These are phyloP conservation scores for Neopestalotiopsis sp. DNA, from an alignment of 2,329 filamentous ascomycete genomes.

Conservation along the genomic window DNA sequence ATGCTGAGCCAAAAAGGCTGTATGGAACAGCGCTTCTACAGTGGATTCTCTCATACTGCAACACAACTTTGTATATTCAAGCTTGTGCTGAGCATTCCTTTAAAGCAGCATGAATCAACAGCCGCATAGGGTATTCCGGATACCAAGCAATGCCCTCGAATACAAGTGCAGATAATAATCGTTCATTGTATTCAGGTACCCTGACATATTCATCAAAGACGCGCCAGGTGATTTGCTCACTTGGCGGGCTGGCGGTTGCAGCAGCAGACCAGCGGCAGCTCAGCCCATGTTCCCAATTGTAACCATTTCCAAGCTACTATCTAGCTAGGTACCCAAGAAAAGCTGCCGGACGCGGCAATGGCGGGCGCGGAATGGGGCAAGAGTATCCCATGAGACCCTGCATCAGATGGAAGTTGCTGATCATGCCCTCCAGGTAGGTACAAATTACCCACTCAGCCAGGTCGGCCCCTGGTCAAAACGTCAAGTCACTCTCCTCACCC, in stretches of 20 bases:
- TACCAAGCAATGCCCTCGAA: not conserved
- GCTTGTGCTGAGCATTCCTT: not conserved
- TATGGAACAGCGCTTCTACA: not conserved
- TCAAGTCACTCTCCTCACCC: not conserved
- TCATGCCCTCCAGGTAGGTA: not conserved
- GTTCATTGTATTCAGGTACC: not conserved
- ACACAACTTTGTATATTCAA: not conserved
- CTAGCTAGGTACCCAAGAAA: not conserved
- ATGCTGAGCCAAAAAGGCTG: not conserved
- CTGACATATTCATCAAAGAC: not conserved
- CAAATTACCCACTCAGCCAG: too few relatives aligned
- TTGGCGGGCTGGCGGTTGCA: not conserved
- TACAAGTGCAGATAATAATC: not conserved
- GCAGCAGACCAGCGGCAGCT: not conserved
- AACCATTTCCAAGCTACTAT: not conserved
- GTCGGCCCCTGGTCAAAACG: not conserved
- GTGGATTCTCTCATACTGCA: not conserved
- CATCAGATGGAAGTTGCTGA: not conserved
- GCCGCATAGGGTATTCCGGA: not conserved
- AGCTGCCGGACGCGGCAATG: conserved; percentile 3
- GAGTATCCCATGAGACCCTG: not conserved
- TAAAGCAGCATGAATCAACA: not conserved
- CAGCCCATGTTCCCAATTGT: not conserved
- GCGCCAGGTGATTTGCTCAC: not conserved
- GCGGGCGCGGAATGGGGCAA: not conserved